Conservation (phyloP, 2,329 filamentous ascomycete genomes). For the Colletotrichum godetiae region DNA sequence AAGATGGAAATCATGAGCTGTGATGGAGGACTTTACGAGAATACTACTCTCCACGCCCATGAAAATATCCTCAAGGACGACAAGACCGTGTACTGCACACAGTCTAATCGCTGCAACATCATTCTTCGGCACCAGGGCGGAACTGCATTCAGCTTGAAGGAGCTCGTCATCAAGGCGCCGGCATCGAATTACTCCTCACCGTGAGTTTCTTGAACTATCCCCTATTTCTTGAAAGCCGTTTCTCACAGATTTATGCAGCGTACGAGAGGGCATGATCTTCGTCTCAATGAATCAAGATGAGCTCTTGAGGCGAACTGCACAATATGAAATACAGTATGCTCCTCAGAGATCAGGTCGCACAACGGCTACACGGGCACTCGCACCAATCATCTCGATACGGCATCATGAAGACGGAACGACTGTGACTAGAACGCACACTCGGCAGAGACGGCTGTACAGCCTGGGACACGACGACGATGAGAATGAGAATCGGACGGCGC, state of each 20-base stretch:
- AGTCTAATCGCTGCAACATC: constrained; percentile 88
- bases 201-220: constrained; percentile 61
- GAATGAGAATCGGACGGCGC: constrained; percentile 59
- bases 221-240: constrained; percentile 40
- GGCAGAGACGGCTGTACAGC: constrained; percentile 57
- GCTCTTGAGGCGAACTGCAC: constrained; percentile 76
- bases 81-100: constrained; percentile 88
- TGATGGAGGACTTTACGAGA: constrained; percentile 80
- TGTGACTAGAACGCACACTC: constrained; percentile 56
- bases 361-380: constrained; percentile 33
- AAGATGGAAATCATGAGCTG: constrained; percentile 91
- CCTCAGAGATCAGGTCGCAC: constrained; percentile 40
- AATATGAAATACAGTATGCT: constrained; percentile 79
- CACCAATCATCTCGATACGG: constrained; percentile 61
- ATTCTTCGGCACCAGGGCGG: constrained; percentile 84
- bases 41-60: constrained; percentile 72
- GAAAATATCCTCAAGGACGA: constrained; percentile 90
- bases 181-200: constrained; percentile 82
- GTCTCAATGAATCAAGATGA: constrained; percentile 87
- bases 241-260: constrained; percentile 57
- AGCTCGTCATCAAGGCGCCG: constrained; percentile 89
- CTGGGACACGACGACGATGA: constrained; percentile 56
- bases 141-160: constrained; percentile 84
- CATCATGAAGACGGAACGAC: constrained; percentile 64
- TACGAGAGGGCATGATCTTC: constrained; percentile 93